Conservation (phyloP, 257 asterid genomes). For the Coffea canephora region DNA sequence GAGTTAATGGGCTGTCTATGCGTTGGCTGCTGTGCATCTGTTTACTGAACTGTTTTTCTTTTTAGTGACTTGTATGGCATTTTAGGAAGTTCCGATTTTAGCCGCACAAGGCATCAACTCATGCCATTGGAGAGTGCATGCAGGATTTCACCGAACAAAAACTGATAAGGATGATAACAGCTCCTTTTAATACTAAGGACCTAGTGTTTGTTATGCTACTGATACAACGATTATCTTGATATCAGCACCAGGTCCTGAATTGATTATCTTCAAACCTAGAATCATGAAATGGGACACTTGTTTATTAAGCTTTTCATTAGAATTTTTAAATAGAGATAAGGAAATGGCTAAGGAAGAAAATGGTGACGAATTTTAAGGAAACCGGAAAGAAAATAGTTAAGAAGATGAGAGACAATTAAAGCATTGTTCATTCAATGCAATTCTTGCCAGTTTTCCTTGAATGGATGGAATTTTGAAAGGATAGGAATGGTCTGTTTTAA, state of each 20-base stretch:
- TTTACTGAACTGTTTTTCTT: background rate
- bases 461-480: constrained; percentile 1
- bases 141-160: background rate
- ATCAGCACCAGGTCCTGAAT: background rate
- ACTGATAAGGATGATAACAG: background rate
- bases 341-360: background rate
- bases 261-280: background rate
- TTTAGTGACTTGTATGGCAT: background rate
- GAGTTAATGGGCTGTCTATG: background rate
- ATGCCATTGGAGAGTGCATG: background rate
- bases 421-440: too few relatives aligned
- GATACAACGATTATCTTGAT: background rate
- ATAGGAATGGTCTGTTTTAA: background rate
- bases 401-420: too few relatives aligned
- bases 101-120: background rate
- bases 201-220: background rate
- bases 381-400: too few relatives aligned
- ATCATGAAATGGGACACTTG: background rate
- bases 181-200: background rate
- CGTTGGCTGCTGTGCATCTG: background rate
- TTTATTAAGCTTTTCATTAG: background rate
- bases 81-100: background rate
- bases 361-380: too few relatives aligned
- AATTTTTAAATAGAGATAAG: background rate
- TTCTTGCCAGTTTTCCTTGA: too few relatives aligned